Evolutionary conservation across 1,284 basidiomycete species (phyloP).

Genomic region (Ustilago esculenta): DNA sequence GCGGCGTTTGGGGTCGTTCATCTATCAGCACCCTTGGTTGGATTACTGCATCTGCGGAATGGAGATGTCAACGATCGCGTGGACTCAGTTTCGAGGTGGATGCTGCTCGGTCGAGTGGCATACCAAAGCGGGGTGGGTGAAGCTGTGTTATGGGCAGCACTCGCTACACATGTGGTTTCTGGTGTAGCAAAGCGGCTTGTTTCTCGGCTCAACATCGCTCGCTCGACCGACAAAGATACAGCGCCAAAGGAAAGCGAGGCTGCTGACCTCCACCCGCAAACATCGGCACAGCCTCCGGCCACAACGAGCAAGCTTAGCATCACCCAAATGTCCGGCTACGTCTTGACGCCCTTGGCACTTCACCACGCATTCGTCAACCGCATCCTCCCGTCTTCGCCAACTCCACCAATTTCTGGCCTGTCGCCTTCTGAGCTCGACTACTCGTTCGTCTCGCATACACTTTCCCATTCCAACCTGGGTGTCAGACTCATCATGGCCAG

Average conservation of each 20-base stretch:
- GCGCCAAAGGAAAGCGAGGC: not conserved
- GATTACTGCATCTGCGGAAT: slow-evolving; percentile 9
- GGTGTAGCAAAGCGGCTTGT: slow-evolving; percentile 30
- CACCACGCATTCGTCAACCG: slow-evolving; percentile 55
- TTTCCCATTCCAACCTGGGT: slow-evolving; percentile 11
- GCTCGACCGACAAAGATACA: not conserved
- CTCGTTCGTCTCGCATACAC: slow-evolving; percentile 48
- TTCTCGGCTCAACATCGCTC: slow-evolving; percentile 11
- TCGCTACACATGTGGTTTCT: slow-evolving; percentile 42
- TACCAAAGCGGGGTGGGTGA: slow-evolving; percentile 57
- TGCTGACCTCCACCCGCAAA: not conserved
- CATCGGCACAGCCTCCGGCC: not conserved
- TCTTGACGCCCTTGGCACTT: slow-evolving; percentile 39
- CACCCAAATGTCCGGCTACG: slow-evolving; percentile 31
- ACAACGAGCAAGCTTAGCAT: slow-evolving; percentile 1
- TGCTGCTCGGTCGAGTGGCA: slow-evolving; percentile 60
- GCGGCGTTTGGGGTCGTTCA: slow-evolving; percentile 29
- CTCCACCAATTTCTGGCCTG: slow-evolving; percentile 35
- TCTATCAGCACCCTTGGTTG: slow-evolving; percentile 28
- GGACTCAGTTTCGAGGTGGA: slow-evolving; percentile 37
- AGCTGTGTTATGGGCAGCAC: slow-evolving; percentile 47
- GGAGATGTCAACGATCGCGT: slow-evolving; percentile 42
- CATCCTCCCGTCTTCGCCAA: slow-evolving; percentile 30
- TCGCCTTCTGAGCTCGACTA: slow-evolving; percentile 60
- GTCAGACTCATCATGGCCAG: slow-evolving; percentile 6